Base-by-base conservation (phyloP, 2,329 filamentous ascomycete genomes). In the Aurifilum marmelostoma region DNA sequence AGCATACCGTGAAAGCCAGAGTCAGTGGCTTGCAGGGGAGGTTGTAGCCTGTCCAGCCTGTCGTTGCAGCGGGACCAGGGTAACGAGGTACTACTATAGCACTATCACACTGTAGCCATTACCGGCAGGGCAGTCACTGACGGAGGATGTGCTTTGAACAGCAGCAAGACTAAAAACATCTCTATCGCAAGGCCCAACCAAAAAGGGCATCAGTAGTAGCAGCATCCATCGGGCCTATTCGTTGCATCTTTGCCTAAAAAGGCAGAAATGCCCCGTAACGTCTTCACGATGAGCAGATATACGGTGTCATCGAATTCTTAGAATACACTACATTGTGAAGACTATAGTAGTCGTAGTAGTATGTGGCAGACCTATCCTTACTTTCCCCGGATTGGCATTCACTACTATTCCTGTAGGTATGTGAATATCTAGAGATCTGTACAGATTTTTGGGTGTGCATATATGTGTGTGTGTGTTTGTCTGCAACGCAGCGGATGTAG, bases 1-100 rank as follows among this genome's bases (percentile, higher is more conserved):
- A 7, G 43, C 43, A 47, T 21, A 11, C 43, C 43, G 43, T 47
- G 43, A 47, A n/a, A 8, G 1, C 18, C 21, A 47, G 43, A n/a
- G 43, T 52, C 47, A 27, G 47, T 52, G 2, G 54, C 54, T 58
- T n/a, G 16, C 56, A 59, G 52, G 56, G 56, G 56, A 59, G 29
- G 32, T 21, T 29, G 29, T 24, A 59, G 18, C 29, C 32, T n/a
- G 43, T n/a, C n/a, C n/a, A n/a, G n/a, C n/a, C 43, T n/a, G 43
- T n/a, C n/a, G n/a, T n/a, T n/a, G 24, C 56, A 59, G 54, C 29
- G 14, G 4, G 8, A 29, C 56, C 32, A 14, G 56, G 56, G 56
- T 37, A 12, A 37, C 9, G 29, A 37, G 56, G 32, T 37, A 59
- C 56, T 16, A 47, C 21, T n/a, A 9, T 47, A 47, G 29, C 43